Base-by-base conservation (phyloP, 2,329 filamentous ascomycete genomes). In the Aspergillus luchuensis region DNA sequence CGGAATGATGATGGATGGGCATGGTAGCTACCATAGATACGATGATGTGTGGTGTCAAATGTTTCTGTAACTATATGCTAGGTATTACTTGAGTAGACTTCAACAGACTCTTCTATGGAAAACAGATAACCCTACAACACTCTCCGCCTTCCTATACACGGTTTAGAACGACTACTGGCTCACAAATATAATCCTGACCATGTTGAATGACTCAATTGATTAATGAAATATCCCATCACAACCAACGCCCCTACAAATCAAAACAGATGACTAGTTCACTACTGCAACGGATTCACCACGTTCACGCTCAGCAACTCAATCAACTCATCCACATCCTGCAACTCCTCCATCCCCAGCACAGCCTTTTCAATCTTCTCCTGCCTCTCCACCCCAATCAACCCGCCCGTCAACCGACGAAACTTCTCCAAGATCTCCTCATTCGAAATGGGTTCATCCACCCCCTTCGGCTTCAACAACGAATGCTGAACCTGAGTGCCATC, bases 361-460 rank as follows among this genome's bases (percentile, higher is more conserved):
- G 33, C n/a, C 15, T 47, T 5, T 7, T 52, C 58, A 19, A 60
- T 60, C 33, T 28, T 11, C 7, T 23, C 17, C 33, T 51, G 52
- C 7, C 53, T 36, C 47, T 56, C 58, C 7, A 33, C 23, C 3
- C 8, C 13, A 19, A 60, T 56, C 47, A 56, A 23, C 8, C 25
- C 33, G 13, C 30, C 33, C 2, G 52, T 60, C 17, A 56, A 28
- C 2, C 17, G 30, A 11, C 23, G 45, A 17, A 33, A 61, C 21
- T 61, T 61, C 11, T 41, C 17, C 10, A 55, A 28, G 10, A 61
- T 58, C 55, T 61, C 59, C 19, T 36, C 49, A 41, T 58, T 57
- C 8, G 49, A 36, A 23, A 58, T 25, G 2, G 50, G 55, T 4
- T 43, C 25, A n/a, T 58, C 48, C 7, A 58, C 43, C 2, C 50